Evolutionary conservation across 495 filamentous ascomycete genomes (phyloP).

Genomic region (Aspergillus homomorphus): DNA sequence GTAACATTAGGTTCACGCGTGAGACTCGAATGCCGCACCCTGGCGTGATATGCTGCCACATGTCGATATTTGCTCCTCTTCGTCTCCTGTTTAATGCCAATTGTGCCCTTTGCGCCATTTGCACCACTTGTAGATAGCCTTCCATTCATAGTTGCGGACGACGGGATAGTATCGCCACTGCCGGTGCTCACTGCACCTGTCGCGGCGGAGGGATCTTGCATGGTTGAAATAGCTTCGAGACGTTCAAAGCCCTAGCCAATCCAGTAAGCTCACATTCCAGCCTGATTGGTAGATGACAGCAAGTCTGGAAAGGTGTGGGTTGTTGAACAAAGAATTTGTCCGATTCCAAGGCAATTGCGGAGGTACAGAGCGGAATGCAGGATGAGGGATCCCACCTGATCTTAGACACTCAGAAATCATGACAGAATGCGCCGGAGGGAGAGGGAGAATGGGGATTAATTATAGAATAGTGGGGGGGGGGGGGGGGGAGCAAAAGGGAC

Average conservation of each 20-base stretch:
- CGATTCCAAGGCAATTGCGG: neutral
- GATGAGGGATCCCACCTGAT: neutral
- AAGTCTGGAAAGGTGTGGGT: neutral
- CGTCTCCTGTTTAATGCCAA: slow-evolving; percentile 5
- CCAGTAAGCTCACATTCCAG: neutral
- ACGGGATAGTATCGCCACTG: neutral
- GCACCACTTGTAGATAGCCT: slow-evolving; percentile 3
- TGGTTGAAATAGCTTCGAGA: neutral
- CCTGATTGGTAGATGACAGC: neutral
- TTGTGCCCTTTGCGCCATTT: neutral
- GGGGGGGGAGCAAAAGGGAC: too few relatives aligned
- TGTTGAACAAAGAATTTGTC: neutral
- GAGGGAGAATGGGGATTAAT: neutral
- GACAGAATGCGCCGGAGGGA: neutral
- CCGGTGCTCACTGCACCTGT: slow-evolving; percentile 1
- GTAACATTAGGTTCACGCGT: slow-evolving; percentile 71
- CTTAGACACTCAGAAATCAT: neutral
- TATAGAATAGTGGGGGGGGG: neutral
- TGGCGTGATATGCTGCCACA: slow-evolving; percentile 77
- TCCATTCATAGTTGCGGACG: slow-evolving; percentile 8
- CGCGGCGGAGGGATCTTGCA: neutral
- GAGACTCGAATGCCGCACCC: slow-evolving; percentile 69
- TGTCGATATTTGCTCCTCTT: slow-evolving; percentile 72
- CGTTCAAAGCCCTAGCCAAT: neutral
- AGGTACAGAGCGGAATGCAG: neutral